Percentiles rank a stretch among this genome's conserved stretches.
Evolutionary conservation across 2,329 filamentous ascomycete genomes (phyloP).

Genomic region (Fusarium multiceps): DNA sequence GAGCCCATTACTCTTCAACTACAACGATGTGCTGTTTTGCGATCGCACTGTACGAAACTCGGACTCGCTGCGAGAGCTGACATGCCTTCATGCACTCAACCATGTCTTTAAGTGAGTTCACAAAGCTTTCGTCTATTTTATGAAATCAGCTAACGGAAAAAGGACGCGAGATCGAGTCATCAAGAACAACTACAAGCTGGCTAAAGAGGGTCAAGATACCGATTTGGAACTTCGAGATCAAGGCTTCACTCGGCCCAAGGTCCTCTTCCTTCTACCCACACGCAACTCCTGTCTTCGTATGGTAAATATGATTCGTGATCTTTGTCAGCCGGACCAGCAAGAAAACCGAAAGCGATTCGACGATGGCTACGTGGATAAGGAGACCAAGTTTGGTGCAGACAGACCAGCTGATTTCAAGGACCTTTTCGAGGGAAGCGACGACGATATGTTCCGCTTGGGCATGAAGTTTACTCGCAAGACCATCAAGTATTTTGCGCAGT

Average conservation of each 20-base stretch:
- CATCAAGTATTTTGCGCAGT: slow-evolving; percentile 92
- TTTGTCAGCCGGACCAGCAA: slow-evolving; percentile 88
- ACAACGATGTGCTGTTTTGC: slow-evolving; percentile 83
- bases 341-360: slow-evolving; percentile 95
- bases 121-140: not conserved
- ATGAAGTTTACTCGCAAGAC: slow-evolving; percentile 97
- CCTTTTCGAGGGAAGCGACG: slow-evolving; percentile 93
- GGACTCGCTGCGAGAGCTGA: slow-evolving; percentile 73
- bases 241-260: slow-evolving; percentile 93
- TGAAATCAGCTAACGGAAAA: slow-evolving; percentile 24
- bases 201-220: slow-evolving; percentile 70
- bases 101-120: slow-evolving; percentile 82
- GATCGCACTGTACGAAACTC: slow-evolving; percentile 77
- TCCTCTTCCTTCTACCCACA: slow-evolving; percentile 90
- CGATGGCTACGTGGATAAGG: slow-evolving; percentile 79
- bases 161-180: slow-evolving; percentile 89
- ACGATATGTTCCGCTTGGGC: slow-evolving; percentile 97
- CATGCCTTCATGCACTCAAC: slow-evolving; percentile 87
- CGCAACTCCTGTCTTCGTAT: slow-evolving; percentile 85
- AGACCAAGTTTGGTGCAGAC: slow-evolving; percentile 72
- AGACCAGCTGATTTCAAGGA: slow-evolving; percentile 89
- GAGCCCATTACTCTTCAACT: slow-evolving; percentile 80
- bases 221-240: slow-evolving; percentile 87
- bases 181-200: slow-evolving; percentile 87
- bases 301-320: slow-evolving; percentile 78